A percentile compares a stretch with the other conserved stretches of the same genome.
Conservation (phyloP, 768 basidiomycete species). For the Tricholoma hemisulphureum region DNA sequence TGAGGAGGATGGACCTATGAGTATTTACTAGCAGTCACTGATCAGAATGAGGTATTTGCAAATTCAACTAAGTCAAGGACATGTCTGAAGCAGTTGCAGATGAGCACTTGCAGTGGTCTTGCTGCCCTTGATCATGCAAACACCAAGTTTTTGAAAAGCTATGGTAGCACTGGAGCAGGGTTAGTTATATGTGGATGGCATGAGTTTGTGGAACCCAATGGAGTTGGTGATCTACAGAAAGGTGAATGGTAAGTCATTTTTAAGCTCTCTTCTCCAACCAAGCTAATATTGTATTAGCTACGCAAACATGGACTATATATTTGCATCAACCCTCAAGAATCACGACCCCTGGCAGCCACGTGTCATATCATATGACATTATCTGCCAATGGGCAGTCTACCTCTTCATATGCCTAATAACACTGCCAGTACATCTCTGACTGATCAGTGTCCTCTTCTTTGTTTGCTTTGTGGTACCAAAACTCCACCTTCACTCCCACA, state of each 20-base stretch:
- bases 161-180: slow-evolving; percentile 24
- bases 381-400: slow-evolving; percentile 29
- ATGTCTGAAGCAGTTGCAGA: no score
- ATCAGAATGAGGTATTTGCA: slow-evolving; percentile 13
- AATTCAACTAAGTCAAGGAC: no score
- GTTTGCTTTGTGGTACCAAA: slow-evolving; percentile 22
- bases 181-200: slow-evolving; percentile 27
- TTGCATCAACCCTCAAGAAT: slow-evolving; percentile 18
- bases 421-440: neutral
- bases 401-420: slow-evolving; percentile 12
- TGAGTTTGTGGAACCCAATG: slow-evolving; percentile 22
- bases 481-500: slow-evolving; percentile 28
- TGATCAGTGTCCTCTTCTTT: neutral
- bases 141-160: slow-evolving; percentile 17
- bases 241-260: slow-evolving; percentile 27
- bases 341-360: slow-evolving; percentile 5
- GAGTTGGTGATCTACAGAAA: slow-evolving; percentile 28
- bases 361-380: slow-evolving; percentile 33
- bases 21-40: slow-evolving; percentile 11
- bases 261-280: neutral
- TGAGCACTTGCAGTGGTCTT: slow-evolving; percentile 25
- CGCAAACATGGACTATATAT: slow-evolving; percentile 36
- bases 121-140: slow-evolving; percentile 21
- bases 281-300: slow-evolving; percentile 20
- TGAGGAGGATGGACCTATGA: slow-evolving; percentile 16